These are phyloP conservation scores for Emiliania huxleyi DNA, from an alignment of 78 protist species.

Conservation along the genomic window DNA sequence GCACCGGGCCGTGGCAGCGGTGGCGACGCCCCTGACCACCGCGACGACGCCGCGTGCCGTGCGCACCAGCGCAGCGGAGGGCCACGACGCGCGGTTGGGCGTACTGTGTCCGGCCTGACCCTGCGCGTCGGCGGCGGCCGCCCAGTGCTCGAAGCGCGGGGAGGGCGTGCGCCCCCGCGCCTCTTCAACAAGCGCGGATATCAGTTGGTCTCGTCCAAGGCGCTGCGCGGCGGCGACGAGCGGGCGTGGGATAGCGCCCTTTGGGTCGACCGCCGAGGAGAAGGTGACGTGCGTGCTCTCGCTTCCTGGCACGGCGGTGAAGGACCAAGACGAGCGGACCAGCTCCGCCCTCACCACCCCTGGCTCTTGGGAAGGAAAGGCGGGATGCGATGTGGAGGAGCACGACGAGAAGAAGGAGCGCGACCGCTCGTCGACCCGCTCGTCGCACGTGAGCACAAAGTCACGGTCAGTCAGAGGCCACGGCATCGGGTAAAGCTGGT, in stretches of 20 bases:
- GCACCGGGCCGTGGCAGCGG: too few relatives aligned
- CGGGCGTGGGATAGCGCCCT: not conserved
- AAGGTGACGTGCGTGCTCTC: not conserved
- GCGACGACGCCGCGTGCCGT: too few relatives aligned
- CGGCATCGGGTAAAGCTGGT: not conserved
- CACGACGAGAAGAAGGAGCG: not conserved
- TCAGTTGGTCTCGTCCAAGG: not conserved
- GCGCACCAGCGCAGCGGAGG: too few relatives aligned
- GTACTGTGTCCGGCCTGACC: too few relatives aligned
- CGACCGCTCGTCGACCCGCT: not conserved
- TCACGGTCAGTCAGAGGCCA: not conserved
- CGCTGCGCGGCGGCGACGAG: not conserved
- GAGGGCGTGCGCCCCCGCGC: not conserved
- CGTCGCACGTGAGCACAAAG: not conserved
- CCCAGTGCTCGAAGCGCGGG: not conserved
- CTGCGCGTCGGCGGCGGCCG: too few relatives aligned
- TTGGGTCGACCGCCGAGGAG: not conserved
- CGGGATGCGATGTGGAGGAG: not conserved
- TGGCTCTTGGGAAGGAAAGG: not conserved
- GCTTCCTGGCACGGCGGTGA: not conserved
- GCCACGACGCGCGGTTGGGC: too few relatives aligned
- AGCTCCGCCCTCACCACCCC: not conserved
- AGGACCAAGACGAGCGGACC: not conserved
- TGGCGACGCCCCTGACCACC: too few relatives aligned
- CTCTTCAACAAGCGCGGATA: not conserved